phyloP scores from a whole-genome alignment of 495 filamentous ascomycete species.

The Diplogelasinospora grovesii region DNA sequence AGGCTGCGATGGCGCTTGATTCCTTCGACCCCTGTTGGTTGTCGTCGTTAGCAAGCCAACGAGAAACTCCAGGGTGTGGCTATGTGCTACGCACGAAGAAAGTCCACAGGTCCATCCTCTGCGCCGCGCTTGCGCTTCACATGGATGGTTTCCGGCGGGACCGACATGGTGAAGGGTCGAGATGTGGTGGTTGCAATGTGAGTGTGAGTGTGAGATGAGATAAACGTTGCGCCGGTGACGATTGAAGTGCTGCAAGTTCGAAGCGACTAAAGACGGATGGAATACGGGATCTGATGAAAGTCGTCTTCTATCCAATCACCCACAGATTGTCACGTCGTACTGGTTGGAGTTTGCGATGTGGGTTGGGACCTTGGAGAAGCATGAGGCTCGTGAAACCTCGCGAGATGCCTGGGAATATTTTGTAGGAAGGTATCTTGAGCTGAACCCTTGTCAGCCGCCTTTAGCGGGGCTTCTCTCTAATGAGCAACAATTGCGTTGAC shows the following conservation, averaged over 20 bases:
- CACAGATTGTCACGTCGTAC: too few relatives aligned
- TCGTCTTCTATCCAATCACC: too few relatives aligned
- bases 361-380: too few relatives aligned
- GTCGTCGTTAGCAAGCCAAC: constrained; percentile 8
- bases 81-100: constrained; percentile 38
- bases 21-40: constrained; percentile 17
- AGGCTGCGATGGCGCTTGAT: constrained; percentile 35
- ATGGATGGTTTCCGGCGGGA: constrained; percentile 45
- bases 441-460: background rate
- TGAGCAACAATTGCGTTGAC: too few relatives aligned
- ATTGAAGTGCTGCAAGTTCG: background rate
- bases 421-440: too few relatives aligned
- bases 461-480: too few relatives aligned
- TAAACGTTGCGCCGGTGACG: too few relatives aligned
- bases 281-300: too few relatives aligned
- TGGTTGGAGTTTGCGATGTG: too few relatives aligned
- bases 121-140: constrained; percentile 49
- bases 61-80: background rate
- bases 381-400: too few relatives aligned
- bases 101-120: constrained; percentile 46
- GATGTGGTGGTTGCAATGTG: constrained; percentile 7
- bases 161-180: constrained; percentile 29
- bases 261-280: too few relatives aligned
- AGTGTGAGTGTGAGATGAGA: background rate
- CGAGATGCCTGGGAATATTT: too few relatives aligned